Percentiles rank a stretch among this genome's conserved stretches.
phyloP scores from a whole-genome alignment of 192 early-diverging fungal genomes.

The Kappamyces sp. region DNA sequence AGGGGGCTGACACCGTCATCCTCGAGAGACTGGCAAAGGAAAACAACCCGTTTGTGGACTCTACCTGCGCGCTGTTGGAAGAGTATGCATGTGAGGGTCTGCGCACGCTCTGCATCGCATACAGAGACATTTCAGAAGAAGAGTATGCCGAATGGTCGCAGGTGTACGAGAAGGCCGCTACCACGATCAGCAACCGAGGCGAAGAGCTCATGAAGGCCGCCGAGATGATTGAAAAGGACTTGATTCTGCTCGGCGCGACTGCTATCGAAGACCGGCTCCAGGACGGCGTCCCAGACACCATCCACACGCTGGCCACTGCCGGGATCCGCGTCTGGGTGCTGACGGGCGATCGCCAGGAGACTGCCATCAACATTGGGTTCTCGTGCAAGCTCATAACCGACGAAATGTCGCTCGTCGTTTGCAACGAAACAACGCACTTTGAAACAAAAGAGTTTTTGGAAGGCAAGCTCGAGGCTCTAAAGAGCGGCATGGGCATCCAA shows the following conservation, averaged over 20 bases:
- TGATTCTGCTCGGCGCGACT: conserved; percentile 90
- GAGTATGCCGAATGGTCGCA: conserved; percentile 82
- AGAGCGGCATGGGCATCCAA: conserved; percentile 26
- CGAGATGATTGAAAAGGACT: conserved; percentile 89
- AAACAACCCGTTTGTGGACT: conserved; percentile 68
- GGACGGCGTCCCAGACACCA: conserved; percentile 98
- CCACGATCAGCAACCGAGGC: conserved; percentile 81
- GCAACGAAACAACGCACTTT: conserved; percentile 86
- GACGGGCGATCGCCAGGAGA: conserved; percentile 97
- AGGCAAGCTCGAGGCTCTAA: conserved; percentile 77
- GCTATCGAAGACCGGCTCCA: conserved; percentile 99
- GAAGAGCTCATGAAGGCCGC: conserved; percentile 87
- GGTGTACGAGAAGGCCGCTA: conserved; percentile 77
- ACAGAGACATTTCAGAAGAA: conserved; percentile 82
- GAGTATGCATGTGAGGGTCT: conserved; percentile 95
- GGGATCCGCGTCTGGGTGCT: conserved; percentile 97
- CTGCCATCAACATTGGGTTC: conserved; percentile 98
- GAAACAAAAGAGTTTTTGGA: conserved; percentile 90
- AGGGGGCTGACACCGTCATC: conserved; percentile 98
- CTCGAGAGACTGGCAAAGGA: conserved; percentile 74
- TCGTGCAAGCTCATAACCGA: conserved; percentile 94
- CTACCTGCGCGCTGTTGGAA: conserved; percentile 67
- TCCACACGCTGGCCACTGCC: conserved; percentile 88
- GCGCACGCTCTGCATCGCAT: conserved; percentile 91
- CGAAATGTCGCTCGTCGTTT: conserved; percentile 91